These are phyloP conservation scores for Aspergillus carlsbadensis DNA, from an alignment of 495 filamentous ascomycete genomes.

Conservation along the genomic window DNA sequence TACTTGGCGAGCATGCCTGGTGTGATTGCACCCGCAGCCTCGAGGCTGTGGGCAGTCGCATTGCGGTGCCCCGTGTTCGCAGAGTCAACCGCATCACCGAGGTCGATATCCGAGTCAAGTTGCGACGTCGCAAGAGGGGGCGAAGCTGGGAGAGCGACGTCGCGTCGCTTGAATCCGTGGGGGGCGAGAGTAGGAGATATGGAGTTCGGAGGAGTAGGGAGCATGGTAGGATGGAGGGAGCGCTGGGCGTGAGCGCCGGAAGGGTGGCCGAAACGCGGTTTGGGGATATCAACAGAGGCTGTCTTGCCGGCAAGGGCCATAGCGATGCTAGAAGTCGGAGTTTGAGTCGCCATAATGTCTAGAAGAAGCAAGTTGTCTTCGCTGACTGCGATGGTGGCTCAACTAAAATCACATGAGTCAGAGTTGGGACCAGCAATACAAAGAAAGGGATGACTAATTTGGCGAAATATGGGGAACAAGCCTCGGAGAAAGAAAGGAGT, in stretches of 20 bases:
- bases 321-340: slow-evolving; percentile 54
- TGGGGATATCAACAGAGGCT: slow-evolving; percentile 69
- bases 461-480: background rate
- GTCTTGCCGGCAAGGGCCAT: slow-evolving; percentile 65
- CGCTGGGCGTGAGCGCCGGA: slow-evolving; percentile 57
- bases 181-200: slow-evolving; percentile 88
- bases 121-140: slow-evolving; percentile 56
- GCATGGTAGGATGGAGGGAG: slow-evolving; percentile 54
- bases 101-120: slow-evolving; percentile 86
- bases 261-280: slow-evolving; percentile 63
- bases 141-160: slow-evolving; percentile 44
- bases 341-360: slow-evolving; percentile 49
- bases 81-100: slow-evolving; percentile 65
- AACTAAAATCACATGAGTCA: slow-evolving; percentile 28
- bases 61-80: slow-evolving; percentile 44
- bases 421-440: slow-evolving; percentile 15
- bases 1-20: slow-evolving; percentile 83
- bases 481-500: background rate
- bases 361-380: slow-evolving; percentile 9
- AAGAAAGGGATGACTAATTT: slow-evolving; percentile 8
- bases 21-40: slow-evolving; percentile 80
- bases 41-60: slow-evolving; percentile 44
- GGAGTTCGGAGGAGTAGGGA: slow-evolving; percentile 94
- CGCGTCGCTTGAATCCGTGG: slow-evolving; percentile 62
- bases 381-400: slow-evolving; percentile 16